Conservation (phyloP, 2,329 filamentous ascomycete genomes). For the Colletotrichum orbiculare region DNA sequence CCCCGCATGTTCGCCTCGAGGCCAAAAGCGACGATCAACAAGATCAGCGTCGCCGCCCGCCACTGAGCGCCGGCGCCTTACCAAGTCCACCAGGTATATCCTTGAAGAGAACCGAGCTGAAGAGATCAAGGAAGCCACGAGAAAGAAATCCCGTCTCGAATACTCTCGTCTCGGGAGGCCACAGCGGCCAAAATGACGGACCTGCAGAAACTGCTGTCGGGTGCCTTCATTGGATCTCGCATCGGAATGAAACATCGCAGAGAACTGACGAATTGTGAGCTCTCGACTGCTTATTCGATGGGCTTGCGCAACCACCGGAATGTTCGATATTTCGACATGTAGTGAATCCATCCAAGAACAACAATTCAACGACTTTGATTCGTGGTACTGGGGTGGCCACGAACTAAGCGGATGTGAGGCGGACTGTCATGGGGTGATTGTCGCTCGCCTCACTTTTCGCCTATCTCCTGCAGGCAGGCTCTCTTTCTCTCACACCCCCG, state of each 20-base stretch:
- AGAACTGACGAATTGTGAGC: slow-evolving; percentile 30
- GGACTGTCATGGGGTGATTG: slow-evolving; percentile 28
- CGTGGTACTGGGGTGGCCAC: slow-evolving; percentile 16
- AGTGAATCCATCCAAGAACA: not conserved
- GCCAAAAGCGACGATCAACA: slow-evolving; percentile 21
- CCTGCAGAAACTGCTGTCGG: slow-evolving; percentile 34
- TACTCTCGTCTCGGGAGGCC: not conserved
- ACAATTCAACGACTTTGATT: slow-evolving; percentile 11
- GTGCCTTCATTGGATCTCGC: slow-evolving; percentile 34
- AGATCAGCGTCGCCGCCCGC: slow-evolving; percentile 22
- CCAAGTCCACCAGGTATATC: slow-evolving; percentile 34
- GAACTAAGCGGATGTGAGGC: slow-evolving; percentile 29
- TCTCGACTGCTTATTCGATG: slow-evolving; percentile 7
- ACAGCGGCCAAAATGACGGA: slow-evolving; percentile 16
- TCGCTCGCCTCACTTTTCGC: slow-evolving; percentile 38
- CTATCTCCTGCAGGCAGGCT: slow-evolving; percentile 35
- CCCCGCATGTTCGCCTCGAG: slow-evolving; percentile 32
- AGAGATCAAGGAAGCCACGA: slow-evolving; percentile 28
- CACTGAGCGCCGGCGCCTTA: slow-evolving; percentile 21
- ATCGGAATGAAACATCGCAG: slow-evolving; percentile 27
- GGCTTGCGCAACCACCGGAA: slow-evolving; percentile 6
- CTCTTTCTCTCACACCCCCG: slow-evolving; percentile 12
- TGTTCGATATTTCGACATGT: slow-evolving; percentile 5
- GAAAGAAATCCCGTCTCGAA: slow-evolving; percentile 10
- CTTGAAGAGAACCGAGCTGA: slow-evolving; percentile 7